Evolutionary conservation across 495 filamentous ascomycete species (phyloP), one percentile per base, ranked within the genome.

Genomic region (Hapsidospora chrysogenum): DNA sequence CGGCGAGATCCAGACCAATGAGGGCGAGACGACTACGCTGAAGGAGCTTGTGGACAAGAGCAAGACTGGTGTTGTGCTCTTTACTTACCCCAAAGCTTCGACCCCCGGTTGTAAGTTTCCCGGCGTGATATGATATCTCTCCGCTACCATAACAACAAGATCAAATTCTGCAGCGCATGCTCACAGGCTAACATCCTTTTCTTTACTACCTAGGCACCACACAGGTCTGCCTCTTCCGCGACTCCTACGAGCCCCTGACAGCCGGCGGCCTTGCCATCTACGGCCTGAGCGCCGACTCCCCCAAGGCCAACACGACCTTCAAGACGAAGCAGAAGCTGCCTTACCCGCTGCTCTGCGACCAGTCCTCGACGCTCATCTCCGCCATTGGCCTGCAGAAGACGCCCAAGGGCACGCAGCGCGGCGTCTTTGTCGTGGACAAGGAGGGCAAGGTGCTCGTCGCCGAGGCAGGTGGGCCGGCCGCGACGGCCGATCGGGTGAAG

Each of bases 1-100:
- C 45, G 81, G 84, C 38, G 76, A 86, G 47, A 51, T 97, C 39
- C 72, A 85, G 58, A 87, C 76, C 35, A 71, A 95, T 45, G 80
- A 92, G 44, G 85, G 84, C 41, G 54, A 53, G 25, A 82, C 75
- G 52, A 83, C 77, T 9, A 85, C 70, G 1, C 61, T 97, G 34
- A 71, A 78, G 56, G 63, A 64, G 36, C 69, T 97, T 17, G 72
- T 95, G 11, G 78, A 82, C 28, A 68, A 76, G 42, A 87, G 85
- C 63, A 76, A 84, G 57, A 64, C 66, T 33, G 87, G 89, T 15
- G 80, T 96, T 16, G 80, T 92, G 11, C 54, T 97, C 20, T 96
- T 97, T 53, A 93, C 85, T 22, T 97, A 95, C 51, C 89, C 89
- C 20, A 92, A 80, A 63, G 89, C 89, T 39, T 87, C 80, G 9